Base-by-base conservation (phyloP, 116 monocot species). In the Posidonia oceanica region DNA sequence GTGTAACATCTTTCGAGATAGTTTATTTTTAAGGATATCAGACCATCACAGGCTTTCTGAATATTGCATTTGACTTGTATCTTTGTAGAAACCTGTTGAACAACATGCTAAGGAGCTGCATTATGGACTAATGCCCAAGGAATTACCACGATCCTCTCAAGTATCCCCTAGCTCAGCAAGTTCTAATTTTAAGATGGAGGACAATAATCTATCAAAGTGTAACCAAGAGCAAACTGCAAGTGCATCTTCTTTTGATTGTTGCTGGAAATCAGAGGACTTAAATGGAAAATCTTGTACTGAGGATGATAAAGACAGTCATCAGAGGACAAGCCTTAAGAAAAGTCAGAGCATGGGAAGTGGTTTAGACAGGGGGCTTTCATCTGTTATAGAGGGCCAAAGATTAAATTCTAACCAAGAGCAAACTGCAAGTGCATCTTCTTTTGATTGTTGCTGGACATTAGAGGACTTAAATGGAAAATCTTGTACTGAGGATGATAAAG, bases 261-360 rank as follows among this genome's bases (percentile, higher is more conserved):
- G 72, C 72, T 81, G 73, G 59, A 79, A 75, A 63, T 79, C 78
- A 54, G 82, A 80, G 23, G 75, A 77, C 38, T 52, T 69, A 18
- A 68, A 36, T 67, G 57, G 17, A 17, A 67, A 68, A 69, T 67
- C 22, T 61, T 70, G 39, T 64, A 53, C 66, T 7, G 74, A 71
- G 10, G 74, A 72, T 12, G 40, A 67, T 63, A 71, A 75, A 58
- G 69, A 72, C 20, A 52, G 67, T 64, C 7, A 39, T 59, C 29
- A 39, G 59, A 41, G 14, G 48, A 3, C 14, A 3, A 36, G 21
- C 4, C 56, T 85, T 12, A 86, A 75, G 55, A 86, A 75, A 54
- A 80, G 82, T 36, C 71, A 54, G 42, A 82, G 79, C 60, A 71
- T 82, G 56, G 82, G 77, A 61, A 69, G 65, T 71, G 76, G 85